These are phyloP conservation scores for Beauveria sp. DNA, from an alignment of 2,329 filamentous ascomycete species.

Conservation along the genomic window DNA sequence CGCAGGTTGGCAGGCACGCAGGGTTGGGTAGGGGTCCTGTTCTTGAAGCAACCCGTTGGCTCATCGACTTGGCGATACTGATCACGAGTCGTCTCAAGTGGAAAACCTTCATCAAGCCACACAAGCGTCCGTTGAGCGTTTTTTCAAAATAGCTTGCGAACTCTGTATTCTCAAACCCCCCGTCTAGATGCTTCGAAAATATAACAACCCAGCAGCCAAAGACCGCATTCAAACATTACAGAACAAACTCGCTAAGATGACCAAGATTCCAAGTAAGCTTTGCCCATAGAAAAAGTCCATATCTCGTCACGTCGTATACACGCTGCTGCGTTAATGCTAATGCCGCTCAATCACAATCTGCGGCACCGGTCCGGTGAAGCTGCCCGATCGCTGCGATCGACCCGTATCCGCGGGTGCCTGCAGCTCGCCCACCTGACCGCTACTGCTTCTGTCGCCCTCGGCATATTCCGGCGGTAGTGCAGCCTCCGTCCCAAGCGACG, in stretches of 20 bases:
- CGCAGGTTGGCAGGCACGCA: too few relatives aligned
- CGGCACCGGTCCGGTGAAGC: not conserved
- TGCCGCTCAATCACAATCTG: constrained; percentile 15
- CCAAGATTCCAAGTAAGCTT: not conserved
- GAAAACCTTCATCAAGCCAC: too few relatives aligned
- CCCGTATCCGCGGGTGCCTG: not conserved
- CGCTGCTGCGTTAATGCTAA: not conserved
- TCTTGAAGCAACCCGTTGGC: not conserved
- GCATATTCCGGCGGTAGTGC: constrained; percentile 46
- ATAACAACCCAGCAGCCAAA: not conserved
- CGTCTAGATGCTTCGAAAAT: not conserved
- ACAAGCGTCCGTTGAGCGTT: too few relatives aligned
- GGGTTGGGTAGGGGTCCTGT: too few relatives aligned
- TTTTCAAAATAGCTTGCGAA: not conserved
- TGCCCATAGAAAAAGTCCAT: not conserved
- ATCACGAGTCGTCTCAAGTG: too few relatives aligned
- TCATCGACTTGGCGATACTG: not conserved
- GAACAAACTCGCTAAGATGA: not conserved
- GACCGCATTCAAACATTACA: not conserved
- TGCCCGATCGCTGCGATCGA: not conserved
- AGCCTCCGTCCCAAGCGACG: not conserved
- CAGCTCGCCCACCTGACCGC: not conserved
- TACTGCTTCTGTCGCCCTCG: constrained; percentile 17
- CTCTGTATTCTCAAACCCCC: not conserved
- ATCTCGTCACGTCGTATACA: not conserved